These are phyloP conservation scores for Castanea crenata DNA, from an alignment of 306 rosid species.

Conservation along the genomic window DNA sequence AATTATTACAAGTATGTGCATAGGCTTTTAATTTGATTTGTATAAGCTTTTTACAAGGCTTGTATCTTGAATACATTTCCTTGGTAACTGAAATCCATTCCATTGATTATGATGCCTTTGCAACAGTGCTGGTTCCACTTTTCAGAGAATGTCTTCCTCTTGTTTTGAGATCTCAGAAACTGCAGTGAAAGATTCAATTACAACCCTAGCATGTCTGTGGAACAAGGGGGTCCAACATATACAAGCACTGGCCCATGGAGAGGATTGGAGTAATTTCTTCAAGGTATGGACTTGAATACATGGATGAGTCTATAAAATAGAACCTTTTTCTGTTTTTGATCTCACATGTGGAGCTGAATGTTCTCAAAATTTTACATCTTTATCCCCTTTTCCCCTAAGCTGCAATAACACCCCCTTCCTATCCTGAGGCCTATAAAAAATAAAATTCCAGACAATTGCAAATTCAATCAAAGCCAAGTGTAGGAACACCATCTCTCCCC, in stretches of 20 bases:
- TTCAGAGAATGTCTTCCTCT: constrained; percentile 41
- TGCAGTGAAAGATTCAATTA: constrained; percentile 37
- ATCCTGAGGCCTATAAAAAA: neutral
- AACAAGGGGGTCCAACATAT: constrained; percentile 49
- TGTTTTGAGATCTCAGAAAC: constrained; percentile 53
- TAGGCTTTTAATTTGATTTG: neutral
- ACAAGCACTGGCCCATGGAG: constrained; percentile 56
- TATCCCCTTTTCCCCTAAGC: neutral
- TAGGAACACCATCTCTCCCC: neutral
- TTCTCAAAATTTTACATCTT: neutral
- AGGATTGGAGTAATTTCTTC: constrained; percentile 62
- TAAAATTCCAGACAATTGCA: neutral
- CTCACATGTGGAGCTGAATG: neutral
- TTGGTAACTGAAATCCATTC: neutral
- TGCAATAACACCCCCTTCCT: neutral
- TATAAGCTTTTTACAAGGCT: neutral
- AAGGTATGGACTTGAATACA: constrained; percentile 50
- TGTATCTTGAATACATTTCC: neutral
- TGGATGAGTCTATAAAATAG: neutral
- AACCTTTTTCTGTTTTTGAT: neutral
- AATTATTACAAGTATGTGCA: neutral
- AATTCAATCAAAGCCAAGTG: neutral
- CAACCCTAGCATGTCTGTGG: constrained; percentile 53
- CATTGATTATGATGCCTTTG: constrained; percentile 28
- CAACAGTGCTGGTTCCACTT: constrained; percentile 50